phyloP scores from a whole-genome alignment of 2,329 filamentous ascomycete species.

The Hypoxylon sp. region DNA sequence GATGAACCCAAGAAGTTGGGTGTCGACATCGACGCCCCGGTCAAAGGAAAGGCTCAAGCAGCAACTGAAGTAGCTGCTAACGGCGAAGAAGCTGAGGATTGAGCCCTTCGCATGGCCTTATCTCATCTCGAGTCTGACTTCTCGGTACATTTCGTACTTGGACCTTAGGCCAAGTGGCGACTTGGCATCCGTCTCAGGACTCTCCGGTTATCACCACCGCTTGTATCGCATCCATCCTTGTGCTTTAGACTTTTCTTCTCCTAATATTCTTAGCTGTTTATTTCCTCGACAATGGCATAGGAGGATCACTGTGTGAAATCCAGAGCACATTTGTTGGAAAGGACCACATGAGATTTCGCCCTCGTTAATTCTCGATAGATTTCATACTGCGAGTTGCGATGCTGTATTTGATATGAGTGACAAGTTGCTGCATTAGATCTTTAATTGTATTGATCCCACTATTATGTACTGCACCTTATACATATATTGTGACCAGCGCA shows the following conservation, averaged over 20 bases:
- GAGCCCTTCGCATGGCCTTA: constrained; percentile 10
- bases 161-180: constrained; percentile 3
- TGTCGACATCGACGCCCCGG: constrained; percentile 50
- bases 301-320: constrained; percentile 29
- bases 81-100: constrained; percentile 50
- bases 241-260: constrained; percentile 19
- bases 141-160: constrained; percentile 1
- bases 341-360: constrained; percentile 22
- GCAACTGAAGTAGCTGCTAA: constrained; percentile 41
- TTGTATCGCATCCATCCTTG: constrained; percentile 2
- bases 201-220: neutral
- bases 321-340: constrained; percentile 30
- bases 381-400: constrained; percentile 20
- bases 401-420: constrained; percentile 13
- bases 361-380: constrained; percentile 39
- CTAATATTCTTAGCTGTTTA: constrained; percentile 24
- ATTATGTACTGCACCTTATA: neutral
- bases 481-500: neutral
- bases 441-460: neutral
- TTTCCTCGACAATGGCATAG: constrained; percentile 36
- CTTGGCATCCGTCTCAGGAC: neutral
- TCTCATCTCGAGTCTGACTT: constrained; percentile 3
- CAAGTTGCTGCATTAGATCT: neutral
- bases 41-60: constrained; percentile 40
- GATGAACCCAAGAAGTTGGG: constrained; percentile 49